Conservation (phyloP, 1,139 yeast genomes). For the Meyerozyma sp. region DNA sequence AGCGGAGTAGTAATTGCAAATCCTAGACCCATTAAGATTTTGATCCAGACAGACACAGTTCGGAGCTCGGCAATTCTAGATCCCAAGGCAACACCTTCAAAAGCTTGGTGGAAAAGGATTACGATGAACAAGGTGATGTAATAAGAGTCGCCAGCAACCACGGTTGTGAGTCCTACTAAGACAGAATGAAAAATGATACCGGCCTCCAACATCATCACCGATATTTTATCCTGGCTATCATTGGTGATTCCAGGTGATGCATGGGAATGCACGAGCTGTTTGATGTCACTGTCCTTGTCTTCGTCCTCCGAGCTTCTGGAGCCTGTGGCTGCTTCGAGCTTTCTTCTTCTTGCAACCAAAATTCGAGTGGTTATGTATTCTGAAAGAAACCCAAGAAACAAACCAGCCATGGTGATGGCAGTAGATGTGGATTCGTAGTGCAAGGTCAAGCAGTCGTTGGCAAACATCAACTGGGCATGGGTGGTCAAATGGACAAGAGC, state of each 20-base stretch:
- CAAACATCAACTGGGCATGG: slow-evolving; percentile 20
- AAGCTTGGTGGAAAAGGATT: slow-evolving; percentile 15
- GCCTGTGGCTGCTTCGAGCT: background rate
- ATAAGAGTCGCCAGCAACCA: slow-evolving; percentile 22
- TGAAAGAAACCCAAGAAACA: background rate
- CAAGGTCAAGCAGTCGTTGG: slow-evolving; percentile 17
- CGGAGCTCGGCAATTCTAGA: slow-evolving; percentile 13
- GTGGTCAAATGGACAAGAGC: slow-evolving; percentile 22
- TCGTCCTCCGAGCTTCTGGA: background rate
- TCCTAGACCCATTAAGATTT: slow-evolving; percentile 13
- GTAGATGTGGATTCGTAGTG: slow-evolving; percentile 7
- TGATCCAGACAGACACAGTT: slow-evolving; percentile 4
- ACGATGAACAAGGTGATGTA: slow-evolving; percentile 16
- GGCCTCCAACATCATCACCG: slow-evolving; percentile 15
- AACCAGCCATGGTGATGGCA: slow-evolving; percentile 6
- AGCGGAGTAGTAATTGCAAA: slow-evolving; percentile 20
- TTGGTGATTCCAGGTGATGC: background rate
- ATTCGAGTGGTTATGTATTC: slow-evolving; percentile 5
- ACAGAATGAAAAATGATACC: slow-evolving; percentile 25
- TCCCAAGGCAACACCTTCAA: slow-evolving; percentile 16
- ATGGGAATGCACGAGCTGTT: background rate
- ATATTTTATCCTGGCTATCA: slow-evolving; percentile 8
- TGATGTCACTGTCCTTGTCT: background rate
- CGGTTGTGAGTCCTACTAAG: slow-evolving; percentile 19
- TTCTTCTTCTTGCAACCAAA: background rate